Evolutionary conservation across 2,329 filamentous ascomycete species (phyloP).

Genomic region (Colletotrichum sp.): DNA sequence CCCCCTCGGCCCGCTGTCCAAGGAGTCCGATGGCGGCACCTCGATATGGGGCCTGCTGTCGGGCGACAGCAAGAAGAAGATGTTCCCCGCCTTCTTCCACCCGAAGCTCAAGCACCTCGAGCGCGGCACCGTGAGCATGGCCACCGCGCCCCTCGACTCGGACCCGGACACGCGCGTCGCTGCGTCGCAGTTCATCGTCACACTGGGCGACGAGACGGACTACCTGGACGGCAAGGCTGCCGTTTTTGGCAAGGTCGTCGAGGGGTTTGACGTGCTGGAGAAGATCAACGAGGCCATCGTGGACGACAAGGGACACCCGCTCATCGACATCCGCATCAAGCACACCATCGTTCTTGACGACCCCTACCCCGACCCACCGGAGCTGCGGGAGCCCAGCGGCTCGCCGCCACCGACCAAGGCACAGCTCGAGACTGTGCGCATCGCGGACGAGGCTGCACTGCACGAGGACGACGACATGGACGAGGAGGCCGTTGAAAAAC

Average conservation of each 20-base stretch:
- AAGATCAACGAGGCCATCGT: slow-evolving; percentile 92
- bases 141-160: slow-evolving; percentile 77
- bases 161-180: slow-evolving; percentile 85
- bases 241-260: slow-evolving; percentile 93
- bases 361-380: slow-evolving; percentile 83
- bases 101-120: slow-evolving; percentile 88
- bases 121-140: slow-evolving; percentile 95
- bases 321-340: slow-evolving; percentile 93
- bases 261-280: slow-evolving; percentile 92
- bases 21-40: slow-evolving; percentile 87
- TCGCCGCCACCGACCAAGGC: slow-evolving; percentile 84
- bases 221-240: slow-evolving; percentile 93
- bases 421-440: slow-evolving; percentile 89
- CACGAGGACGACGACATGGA: slow-evolving; percentile 74
- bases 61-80: slow-evolving; percentile 69
- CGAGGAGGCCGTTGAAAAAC: slow-evolving; percentile 79
- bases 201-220: slow-evolving; percentile 86
- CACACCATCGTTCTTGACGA: slow-evolving; percentile 94
- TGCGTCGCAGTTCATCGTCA: slow-evolving; percentile 93
- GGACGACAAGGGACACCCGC: slow-evolving; percentile 82
- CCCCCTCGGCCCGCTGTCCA: slow-evolving; percentile 83
- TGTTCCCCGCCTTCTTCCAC: slow-evolving; percentile 84
- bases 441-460: slow-evolving; percentile 85
- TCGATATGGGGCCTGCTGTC: slow-evolving; percentile 90
- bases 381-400: slow-evolving; percentile 75